Evolutionary conservation across 371 early-diverging fungal genomes (phyloP), one percentile per base, ranked within the genome.

Genomic region (Mucor lusitanicus): DNA sequence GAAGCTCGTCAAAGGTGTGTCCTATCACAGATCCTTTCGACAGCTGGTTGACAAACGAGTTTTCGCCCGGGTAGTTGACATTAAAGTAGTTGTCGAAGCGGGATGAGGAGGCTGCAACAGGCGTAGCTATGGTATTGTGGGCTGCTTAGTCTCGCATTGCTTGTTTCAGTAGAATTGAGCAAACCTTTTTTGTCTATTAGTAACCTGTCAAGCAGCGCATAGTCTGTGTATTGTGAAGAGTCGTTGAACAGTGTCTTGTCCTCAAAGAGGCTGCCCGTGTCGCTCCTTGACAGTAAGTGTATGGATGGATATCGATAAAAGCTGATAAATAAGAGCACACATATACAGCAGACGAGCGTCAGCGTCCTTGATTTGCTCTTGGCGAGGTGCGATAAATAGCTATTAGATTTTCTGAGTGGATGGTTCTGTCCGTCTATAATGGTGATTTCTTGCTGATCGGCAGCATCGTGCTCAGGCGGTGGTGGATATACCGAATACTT

Each of bases 221-320:
- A 78, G 63, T 78, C 74, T 7, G 75, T 73, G 21, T 65, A 65
- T 46, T 78, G 74, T 6, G 67, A 67, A 0, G 75, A 72, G 54
- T 78, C 79, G 13, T 60, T 35, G 46, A 61, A 69, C 6, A 54
- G 21, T 13, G 17, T 9, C 6, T 53, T 13, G 0, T 59, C 44
- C 25, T 61, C 50, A 23, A 48, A 46, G 3, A 50, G 25, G 23
- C 23, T 25, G 0, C 11, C 2, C 23, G 50, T 12, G 13, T 7
- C 11, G 23, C 9, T 50, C 23, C 23, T 50, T 25, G 50, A 25
- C 12, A 12, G 50, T 25, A 50, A 5, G 23, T 25, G 50, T 50
- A 50, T 50, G 12, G 50, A 50, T 50, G 50, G 50, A 25, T 21
- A 50, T 25, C 8, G 50, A 23, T 50, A 25, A 11, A 50, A 50